Conservation (phyloP, 306 rosid genomes). For the Ormosia semicastrata region DNA sequence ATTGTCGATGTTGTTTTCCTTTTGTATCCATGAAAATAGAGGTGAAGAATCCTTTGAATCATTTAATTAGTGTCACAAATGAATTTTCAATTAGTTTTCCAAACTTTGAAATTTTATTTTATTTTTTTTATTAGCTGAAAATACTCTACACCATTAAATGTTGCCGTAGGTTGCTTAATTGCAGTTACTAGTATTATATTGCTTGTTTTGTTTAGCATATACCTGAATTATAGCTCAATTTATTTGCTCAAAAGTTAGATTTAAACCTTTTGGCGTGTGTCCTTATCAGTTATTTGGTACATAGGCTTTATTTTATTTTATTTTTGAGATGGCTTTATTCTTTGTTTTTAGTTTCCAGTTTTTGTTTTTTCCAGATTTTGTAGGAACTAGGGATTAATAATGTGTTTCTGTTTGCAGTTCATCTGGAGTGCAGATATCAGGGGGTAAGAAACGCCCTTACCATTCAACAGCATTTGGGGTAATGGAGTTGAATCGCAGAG, state of each 20-base stretch:
- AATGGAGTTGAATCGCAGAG: slow-evolving; percentile 45
- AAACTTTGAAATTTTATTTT: not conserved
- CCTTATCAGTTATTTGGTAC: not conserved
- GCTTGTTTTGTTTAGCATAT: not conserved
- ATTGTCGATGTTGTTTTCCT: not conserved
- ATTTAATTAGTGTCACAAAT: not conserved
- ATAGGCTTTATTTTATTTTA: not conserved
- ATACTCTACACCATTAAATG: not conserved
- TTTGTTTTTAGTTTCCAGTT: not conserved
- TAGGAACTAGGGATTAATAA: not conserved
- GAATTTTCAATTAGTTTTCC: not conserved
- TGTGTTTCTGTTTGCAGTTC: slow-evolving; percentile 40
- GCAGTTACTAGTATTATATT: not conserved
- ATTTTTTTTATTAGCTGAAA: not conserved
- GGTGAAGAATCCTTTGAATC: no score
- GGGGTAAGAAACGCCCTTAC: slow-evolving; percentile 61
- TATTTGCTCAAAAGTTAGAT: not conserved
- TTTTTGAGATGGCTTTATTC: not conserved
- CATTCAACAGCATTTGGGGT: slow-evolving; percentile 52
- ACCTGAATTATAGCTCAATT: not conserved
- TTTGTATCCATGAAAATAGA: not conserved
- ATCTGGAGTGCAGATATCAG: slow-evolving; percentile 41
- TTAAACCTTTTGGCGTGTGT: not conserved
- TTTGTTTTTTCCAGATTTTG: not conserved
- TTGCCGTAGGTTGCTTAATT: not conserved